Evolutionary conservation across 441 rosid genomes (phyloP), one percentile per base, ranked within the genome.

Genomic region (Kokia cookei): DNA sequence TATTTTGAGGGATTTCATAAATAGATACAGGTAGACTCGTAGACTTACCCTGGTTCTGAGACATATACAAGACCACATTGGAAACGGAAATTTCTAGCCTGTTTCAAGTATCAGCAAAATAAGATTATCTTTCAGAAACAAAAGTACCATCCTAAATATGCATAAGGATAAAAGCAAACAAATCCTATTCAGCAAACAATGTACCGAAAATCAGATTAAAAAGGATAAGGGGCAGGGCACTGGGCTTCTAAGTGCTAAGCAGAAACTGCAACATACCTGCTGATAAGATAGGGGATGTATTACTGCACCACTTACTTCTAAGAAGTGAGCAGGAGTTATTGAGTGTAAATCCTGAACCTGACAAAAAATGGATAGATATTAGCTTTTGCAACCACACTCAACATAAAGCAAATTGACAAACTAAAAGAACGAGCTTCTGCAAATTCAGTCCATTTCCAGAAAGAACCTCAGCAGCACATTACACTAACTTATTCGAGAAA

Each of bases 31-130:
- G 37, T 65, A 58, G 54, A 70, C 89, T 75, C 29, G 37, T 65
- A 58, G 47, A 71, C 91, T 75, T 85, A 94, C 99, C 99, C 99
- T 71, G 98, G 95, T 77, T 92, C 96, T 51, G 99, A 87, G 78
- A 96, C 98, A 55, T 94, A 96, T 67, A 91, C 98, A 72, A 93
- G 88, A 75, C 98, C 97, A 67, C 99, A 96, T 19, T 91, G 93
- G 83, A 94, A 94, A 35, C 96, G 83, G 68, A 94, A 96, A 84
- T 96, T 96, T 81, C 98, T 89, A 76, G 98, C 99, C 99, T 94
- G 98, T 84, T 76, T 66, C 63, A 79, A 73, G 47, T 11, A 72
- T 32, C 15, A 58, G 71, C 24, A 19, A 55, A 74, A 72, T 71
- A 60, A 75, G 79, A 72, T 61, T 63, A 63, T 72, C 42, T 67